These are phyloP conservation scores for Euphorbia lathyris DNA, from an alignment of 345 rosid genomes.

Conservation along the genomic window DNA sequence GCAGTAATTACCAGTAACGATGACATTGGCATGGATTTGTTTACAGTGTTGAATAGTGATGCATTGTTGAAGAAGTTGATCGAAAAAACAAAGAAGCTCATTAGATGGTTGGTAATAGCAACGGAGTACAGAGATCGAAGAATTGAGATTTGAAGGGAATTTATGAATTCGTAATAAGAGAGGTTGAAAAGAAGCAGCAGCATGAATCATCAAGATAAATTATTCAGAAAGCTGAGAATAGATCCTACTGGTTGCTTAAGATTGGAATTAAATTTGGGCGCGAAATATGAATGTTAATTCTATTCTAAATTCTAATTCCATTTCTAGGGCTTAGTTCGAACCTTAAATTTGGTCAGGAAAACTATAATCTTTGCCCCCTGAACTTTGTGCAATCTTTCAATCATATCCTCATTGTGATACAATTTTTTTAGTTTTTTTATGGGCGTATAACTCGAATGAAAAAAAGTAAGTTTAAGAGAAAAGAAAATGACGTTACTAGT, in stretches of 20 bases:
- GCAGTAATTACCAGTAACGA: conserved; percentile 26
- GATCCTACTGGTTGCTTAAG: not conserved
- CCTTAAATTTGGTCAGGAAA: too few species aligned
- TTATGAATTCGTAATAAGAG: conserved; percentile 6
- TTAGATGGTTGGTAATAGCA: conserved; percentile 10
- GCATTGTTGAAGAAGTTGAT: conserved; percentile 41
- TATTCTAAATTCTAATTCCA: too few species aligned
- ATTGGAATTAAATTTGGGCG: not conserved
- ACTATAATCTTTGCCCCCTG: too few species aligned
- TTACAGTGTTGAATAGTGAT: conserved; percentile 22
- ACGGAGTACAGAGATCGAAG: conserved; percentile 10
- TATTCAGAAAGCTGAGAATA: not conserved
- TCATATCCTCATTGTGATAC: too few species aligned
- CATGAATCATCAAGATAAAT: conserved; percentile 13
- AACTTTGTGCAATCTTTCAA: too few species aligned
- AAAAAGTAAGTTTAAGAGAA: too few species aligned
- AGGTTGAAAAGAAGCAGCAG: not conserved
- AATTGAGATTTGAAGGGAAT: conserved; percentile 18
- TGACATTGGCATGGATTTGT: conserved; percentile 43
- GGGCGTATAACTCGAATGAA: too few species aligned
- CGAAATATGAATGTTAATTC: not conserved
- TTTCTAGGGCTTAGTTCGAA: too few species aligned
- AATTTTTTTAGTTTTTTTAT: too few species aligned
- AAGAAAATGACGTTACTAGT: too few species aligned
- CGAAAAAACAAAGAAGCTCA: conserved; percentile 31